Conservation (phyloP, 1,284 basidiomycete species). For the Cystobasidium slooffiae region DNA sequence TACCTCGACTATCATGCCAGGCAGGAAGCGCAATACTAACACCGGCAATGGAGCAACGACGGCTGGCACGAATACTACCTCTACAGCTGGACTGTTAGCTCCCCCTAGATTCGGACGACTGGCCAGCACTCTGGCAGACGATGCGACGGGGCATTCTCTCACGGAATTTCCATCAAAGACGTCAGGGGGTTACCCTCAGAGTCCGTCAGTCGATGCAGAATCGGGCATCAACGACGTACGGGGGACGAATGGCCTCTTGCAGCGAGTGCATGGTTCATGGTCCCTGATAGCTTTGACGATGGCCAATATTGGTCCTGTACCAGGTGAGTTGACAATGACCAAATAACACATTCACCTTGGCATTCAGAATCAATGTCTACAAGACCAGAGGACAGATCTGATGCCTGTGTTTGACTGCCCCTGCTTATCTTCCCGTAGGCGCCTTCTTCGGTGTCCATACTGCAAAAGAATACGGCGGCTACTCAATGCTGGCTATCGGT, state of each 20-base stretch:
- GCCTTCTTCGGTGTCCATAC: conserved; percentile 51
- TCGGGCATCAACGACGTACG: conserved; percentile 2
- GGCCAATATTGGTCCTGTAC: conserved; percentile 36
- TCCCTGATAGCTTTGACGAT: conserved; percentile 20
- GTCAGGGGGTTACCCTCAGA: background rate
- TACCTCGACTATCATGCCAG: conserved; percentile 25
- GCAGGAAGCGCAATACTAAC: conserved; percentile 18
- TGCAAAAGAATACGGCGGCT: conserved; percentile 51
- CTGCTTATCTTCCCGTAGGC: conserved; percentile 35
- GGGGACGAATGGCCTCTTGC: conserved; percentile 19
- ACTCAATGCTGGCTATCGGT: conserved; percentile 50
- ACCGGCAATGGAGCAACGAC: background rate
- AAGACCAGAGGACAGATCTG: no score
- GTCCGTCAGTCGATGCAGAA: conserved; percentile 6
- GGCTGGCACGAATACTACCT: conserved; percentile 6
- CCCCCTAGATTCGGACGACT: background rate
- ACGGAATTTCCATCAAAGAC: conserved; percentile 10
- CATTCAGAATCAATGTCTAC: background rate
- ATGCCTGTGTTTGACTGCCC: background rate
- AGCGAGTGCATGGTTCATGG: conserved; percentile 37
- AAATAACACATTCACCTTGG: background rate
- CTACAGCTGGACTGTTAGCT: background rate
- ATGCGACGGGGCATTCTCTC: conserved; percentile 3
- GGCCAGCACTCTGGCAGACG: background rate
- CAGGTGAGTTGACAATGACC: conserved; percentile 21